A percentile compares a stretch with the other conserved stretches of the same genome.
These are phyloP conservation scores for Rubus parviflorus DNA, from an alignment of 306 rosid species.

Conservation along the genomic window DNA sequence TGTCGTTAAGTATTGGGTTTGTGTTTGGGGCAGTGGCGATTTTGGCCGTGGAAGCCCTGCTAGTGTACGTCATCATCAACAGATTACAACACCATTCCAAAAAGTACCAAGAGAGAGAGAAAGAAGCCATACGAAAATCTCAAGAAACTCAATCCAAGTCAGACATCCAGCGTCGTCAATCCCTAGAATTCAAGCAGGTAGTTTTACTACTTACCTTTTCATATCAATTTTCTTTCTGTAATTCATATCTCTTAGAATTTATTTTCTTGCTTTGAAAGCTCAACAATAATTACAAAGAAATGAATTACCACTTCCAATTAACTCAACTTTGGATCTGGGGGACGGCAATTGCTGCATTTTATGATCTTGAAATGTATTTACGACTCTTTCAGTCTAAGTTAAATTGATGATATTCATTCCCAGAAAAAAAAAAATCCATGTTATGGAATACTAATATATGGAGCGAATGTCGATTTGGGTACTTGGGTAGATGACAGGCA, in stretches of 20 bases:
- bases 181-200: slow-evolving; percentile 71
- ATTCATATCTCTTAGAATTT: too few relatives aligned
- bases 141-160: slow-evolving; percentile 11
- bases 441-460: too few relatives aligned
- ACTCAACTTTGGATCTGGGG: not conserved
- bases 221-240: too few relatives aligned
- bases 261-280: too few relatives aligned
- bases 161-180: slow-evolving; percentile 45
- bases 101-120: slow-evolving; percentile 27
- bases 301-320: not conserved
- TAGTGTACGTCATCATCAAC: slow-evolving; percentile 40
- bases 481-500: too few relatives aligned
- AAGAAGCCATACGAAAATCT: not conserved
- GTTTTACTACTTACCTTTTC: not conserved
- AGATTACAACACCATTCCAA: slow-evolving; percentile 45
- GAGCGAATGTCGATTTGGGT: too few relatives aligned
- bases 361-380: not conserved
- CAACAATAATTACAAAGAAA: too few relatives aligned
- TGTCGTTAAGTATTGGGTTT: slow-evolving; percentile 59
- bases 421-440: too few relatives aligned
- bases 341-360: not conserved
- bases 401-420: too few relatives aligned
- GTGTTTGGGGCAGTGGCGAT: slow-evolving; percentile 59
- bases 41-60: slow-evolving; percentile 55
- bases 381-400: too few relatives aligned